Conservation (phyloP, 176 grass and related monocot genomes). For the Saccharum officinarum region DNA sequence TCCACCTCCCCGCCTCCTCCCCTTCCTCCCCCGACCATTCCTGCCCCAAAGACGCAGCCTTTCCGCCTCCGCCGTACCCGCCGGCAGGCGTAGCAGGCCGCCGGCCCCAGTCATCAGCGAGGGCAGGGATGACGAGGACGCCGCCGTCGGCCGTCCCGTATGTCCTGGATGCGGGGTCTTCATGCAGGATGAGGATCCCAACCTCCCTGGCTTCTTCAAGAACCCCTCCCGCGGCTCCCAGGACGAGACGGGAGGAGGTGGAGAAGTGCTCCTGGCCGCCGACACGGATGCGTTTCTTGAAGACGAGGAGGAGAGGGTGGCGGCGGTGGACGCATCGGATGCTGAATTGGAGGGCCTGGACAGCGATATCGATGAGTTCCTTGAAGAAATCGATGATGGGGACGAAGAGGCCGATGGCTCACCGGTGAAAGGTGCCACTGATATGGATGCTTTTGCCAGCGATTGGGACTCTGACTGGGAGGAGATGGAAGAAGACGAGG, state of each 20-base stretch:
- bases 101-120: conserved; percentile 44
- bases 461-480: conserved; percentile 50
- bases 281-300: conserved; percentile 38
- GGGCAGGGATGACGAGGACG: conserved; percentile 34
- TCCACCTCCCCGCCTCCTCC: conserved; percentile 10
- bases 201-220: conserved; percentile 83
- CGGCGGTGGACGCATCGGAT: not conserved
- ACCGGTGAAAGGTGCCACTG: conserved; percentile 23
- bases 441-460: conserved; percentile 30
- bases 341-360: conserved; percentile 41
- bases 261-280: not conserved
- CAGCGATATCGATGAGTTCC: conserved; percentile 46
- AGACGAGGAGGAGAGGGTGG: conserved; percentile 16
- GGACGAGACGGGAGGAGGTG: conserved; percentile 20
- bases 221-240: conserved; percentile 47
- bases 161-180: conserved; percentile 88
- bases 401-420: conserved; percentile 21
- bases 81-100: conserved; percentile 6
- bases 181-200: conserved; percentile 83
- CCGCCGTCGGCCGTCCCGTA: conserved; percentile 29
- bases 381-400: conserved; percentile 48
- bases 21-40: not conserved
- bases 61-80: conserved; percentile 3
- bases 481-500: conserved; percentile 57
- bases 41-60: conserved; percentile 7